Base-by-base conservation (phyloP, 305 asterid genomes). In the Rubia peregrina region DNA sequence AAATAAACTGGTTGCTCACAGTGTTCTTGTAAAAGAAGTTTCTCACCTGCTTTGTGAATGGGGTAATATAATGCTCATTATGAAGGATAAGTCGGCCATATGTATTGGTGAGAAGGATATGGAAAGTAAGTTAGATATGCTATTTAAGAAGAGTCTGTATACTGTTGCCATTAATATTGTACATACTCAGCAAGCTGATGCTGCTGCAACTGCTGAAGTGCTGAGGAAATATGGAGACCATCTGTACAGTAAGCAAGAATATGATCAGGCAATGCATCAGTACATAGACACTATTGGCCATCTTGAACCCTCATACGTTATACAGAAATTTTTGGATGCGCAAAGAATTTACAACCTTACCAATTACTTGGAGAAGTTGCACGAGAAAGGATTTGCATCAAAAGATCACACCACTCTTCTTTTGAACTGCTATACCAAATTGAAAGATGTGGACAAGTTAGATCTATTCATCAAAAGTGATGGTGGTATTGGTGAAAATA, bases 121-220 rank as follows among this genome's bases (percentile, higher is more conserved):
- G 99, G 98, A 91, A 76, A 94, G 97, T 88, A 94, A 94, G 80
- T 77, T 94, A 75, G 98, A 91, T 77, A 82, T 94, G 99, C 96
- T 94, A 79, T 94, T 91, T 86, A 94, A 89, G 90, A 94, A 94
- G 79, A 94, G 92, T 76, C 96, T 94, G 43, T 94, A 94, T 79
- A 76, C 93, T 0, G 97, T 94, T 49, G 99, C 99, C 62, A 94
- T 94, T 75, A 89, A 94, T 85, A 89, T 94, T 7, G 98, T 94
- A 72, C 95, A 90, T 75, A 89, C 90, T 85, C 99, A 94, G 81
- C 97, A 94, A 83, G 96, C 99, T 70, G 99, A 94, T 87, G 93
- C 95, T 57, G 95, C 83, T 67, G 99, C 98, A 61, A 91, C 95
- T 69, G 98, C 99, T 61, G 98, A 94, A 77, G 99, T 94, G 73